These are phyloP conservation scores for Geranium brycei DNA, from an alignment of 345 rosid species.

Conservation along the genomic window DNA sequence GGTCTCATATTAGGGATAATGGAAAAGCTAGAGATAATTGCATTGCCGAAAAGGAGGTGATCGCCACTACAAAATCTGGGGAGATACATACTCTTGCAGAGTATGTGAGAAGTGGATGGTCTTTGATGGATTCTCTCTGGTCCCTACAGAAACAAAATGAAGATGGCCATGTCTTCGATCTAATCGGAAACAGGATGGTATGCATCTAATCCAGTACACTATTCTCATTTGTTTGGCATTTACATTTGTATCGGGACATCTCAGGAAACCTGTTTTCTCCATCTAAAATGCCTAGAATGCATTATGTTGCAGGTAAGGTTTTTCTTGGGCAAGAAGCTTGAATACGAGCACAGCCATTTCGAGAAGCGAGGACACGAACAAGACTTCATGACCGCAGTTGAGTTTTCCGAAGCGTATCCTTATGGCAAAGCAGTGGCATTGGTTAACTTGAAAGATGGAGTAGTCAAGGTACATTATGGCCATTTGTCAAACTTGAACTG, in stretches of 20 bases:
- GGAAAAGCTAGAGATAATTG: conserved; percentile 13
- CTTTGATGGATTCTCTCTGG: conserved; percentile 60
- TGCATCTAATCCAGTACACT: conserved; percentile 5
- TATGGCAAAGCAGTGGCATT: conserved; percentile 79
- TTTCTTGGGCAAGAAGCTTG: conserved; percentile 58
- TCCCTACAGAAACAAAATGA: conserved; percentile 27
- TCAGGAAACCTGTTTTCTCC: background rate
- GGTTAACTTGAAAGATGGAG: conserved; percentile 53
- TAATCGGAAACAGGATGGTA: conserved; percentile 57
- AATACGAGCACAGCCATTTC: conserved; percentile 44
- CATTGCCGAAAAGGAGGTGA: conserved; percentile 44
- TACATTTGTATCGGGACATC: background rate
- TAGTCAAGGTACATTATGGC: conserved; percentile 35
- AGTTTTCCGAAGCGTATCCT: conserved; percentile 59
- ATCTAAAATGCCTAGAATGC: background rate
- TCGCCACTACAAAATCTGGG: conserved; percentile 37
- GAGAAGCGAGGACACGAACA: conserved; percentile 37
- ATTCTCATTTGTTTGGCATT: conserved; percentile 8
- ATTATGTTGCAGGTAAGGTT: conserved; percentile 38
- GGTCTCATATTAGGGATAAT: conserved; percentile 32
- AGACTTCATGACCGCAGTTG: conserved; percentile 65
- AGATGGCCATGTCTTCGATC: conserved; percentile 50
- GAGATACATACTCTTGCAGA: conserved; percentile 54
- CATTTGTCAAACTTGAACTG: conserved; percentile 5
- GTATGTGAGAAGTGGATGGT: conserved; percentile 42